These are phyloP conservation scores for Fusarium cicatricum DNA, from an alignment of 2,329 filamentous ascomycete genomes.

Conservation along the genomic window DNA sequence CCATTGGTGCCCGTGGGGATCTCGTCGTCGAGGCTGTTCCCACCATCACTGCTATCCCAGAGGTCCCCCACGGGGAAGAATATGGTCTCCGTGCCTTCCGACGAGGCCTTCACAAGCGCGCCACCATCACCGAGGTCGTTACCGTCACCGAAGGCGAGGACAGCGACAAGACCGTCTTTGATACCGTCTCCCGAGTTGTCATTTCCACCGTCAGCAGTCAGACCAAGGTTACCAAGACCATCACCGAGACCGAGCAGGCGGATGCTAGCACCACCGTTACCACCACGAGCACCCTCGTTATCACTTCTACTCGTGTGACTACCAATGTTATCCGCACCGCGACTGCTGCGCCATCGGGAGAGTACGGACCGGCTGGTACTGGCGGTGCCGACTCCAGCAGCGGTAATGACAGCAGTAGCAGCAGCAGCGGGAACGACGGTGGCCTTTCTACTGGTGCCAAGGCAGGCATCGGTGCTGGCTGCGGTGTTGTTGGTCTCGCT, in stretches of 20 bases:
- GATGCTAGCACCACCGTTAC: conserved; percentile 52
- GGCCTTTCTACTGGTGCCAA: conserved; percentile 54
- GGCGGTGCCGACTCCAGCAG: conserved; percentile 11
- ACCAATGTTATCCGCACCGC: conserved; percentile 43
- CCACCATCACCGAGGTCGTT: conserved; percentile 42
- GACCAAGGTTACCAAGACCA: conserved; percentile 41
- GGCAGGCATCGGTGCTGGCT: conserved; percentile 54
- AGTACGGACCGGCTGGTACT: conserved; percentile 32
- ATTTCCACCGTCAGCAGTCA: conserved; percentile 44
- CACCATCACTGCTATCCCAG: conserved; percentile 30
- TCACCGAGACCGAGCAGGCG: conserved; percentile 46
- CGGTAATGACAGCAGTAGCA: conserved; percentile 17
- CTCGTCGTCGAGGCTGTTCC: conserved; percentile 23
- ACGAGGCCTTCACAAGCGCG: conserved; percentile 46
- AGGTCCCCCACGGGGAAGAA: conserved; percentile 20
- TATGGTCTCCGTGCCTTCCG: conserved; percentile 31
- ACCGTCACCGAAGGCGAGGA: conserved; percentile 45
- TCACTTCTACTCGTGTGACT: conserved; percentile 47
- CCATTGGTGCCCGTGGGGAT: conserved; percentile 29
- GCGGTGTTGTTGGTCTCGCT: conserved; percentile 48
- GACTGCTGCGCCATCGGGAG: conserved; percentile 40
- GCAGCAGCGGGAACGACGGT: conserved; percentile 22
- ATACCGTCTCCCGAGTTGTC: conserved; percentile 45
- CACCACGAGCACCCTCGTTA: conserved; percentile 47
- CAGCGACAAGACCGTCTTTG: conserved; percentile 38